Conservation (phyloP, 768 basidiomycete genomes). For the Tulasnella sp. region DNA sequence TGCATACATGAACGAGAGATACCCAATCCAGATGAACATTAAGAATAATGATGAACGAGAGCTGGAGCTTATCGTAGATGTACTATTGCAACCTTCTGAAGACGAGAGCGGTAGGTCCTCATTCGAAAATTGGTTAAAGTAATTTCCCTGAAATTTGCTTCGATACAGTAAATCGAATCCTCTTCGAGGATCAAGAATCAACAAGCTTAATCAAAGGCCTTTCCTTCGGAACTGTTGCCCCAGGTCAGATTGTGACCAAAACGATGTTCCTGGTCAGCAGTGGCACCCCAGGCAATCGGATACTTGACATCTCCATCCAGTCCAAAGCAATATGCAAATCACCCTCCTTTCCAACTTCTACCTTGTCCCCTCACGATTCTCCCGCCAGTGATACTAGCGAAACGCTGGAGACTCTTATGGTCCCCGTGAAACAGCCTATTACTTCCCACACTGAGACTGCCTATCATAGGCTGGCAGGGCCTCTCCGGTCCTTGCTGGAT, state of each 20-base stretch:
- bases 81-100: constrained; percentile 69
- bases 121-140: neutral
- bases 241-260: constrained; percentile 45
- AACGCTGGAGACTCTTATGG: constrained; percentile 47
- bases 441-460: constrained; percentile 38
- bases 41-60: constrained; percentile 58
- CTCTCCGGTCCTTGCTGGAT: constrained; percentile 39
- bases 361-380: constrained; percentile 20
- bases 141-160: constrained; percentile 21
- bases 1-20: constrained; percentile 69
- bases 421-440: constrained; percentile 57
- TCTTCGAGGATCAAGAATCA: constrained; percentile 49
- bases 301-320: constrained; percentile 70
- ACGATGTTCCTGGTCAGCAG: constrained; percentile 49
- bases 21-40: constrained; percentile 57
- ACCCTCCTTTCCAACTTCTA: too few relatives aligned
- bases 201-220: constrained; percentile 63
- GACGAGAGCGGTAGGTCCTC: constrained; percentile 32
- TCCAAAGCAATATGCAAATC: too few relatives aligned
- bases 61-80: constrained; percentile 55
- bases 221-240: constrained; percentile 46
- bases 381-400: constrained; percentile 35
- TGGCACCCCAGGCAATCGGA: constrained; percentile 54
- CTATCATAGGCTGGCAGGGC: constrained; percentile 36
- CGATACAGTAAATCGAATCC: constrained; percentile 38